phyloP scores from a whole-genome alignment of 495 filamentous ascomycete genomes.

The Podospora bellae-mahoneyi region DNA sequence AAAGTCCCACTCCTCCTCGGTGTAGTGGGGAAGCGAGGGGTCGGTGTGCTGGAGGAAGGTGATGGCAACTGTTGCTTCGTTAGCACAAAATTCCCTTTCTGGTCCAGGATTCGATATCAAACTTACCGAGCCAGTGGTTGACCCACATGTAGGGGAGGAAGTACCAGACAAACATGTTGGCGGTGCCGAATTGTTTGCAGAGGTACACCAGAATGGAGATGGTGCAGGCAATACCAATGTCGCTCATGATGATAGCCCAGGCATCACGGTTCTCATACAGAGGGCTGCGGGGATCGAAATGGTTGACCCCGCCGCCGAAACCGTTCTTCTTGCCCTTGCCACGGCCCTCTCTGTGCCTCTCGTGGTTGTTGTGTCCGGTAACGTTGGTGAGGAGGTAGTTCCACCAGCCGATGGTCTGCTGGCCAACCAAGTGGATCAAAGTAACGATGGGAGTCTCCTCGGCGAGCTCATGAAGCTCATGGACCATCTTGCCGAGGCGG shows the following conservation, averaged over 20 bases:
- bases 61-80: slow-evolving; percentile 58
- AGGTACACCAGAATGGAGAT: slow-evolving; percentile 53
- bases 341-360: slow-evolving; percentile 75
- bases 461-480: slow-evolving; percentile 80
- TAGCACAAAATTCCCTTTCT: slow-evolving; percentile 1
- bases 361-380: slow-evolving; percentile 91
- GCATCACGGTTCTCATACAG: slow-evolving; percentile 89
- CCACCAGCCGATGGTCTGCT: slow-evolving; percentile 90
- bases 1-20: slow-evolving; percentile 72
- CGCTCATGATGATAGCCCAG: slow-evolving; percentile 76
- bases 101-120: background rate
- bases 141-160: slow-evolving; percentile 94
- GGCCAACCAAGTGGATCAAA: slow-evolving; percentile 63
- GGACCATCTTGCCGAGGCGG: slow-evolving; percentile 62
- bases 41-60: slow-evolving; percentile 93
- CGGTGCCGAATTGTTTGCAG: slow-evolving; percentile 72
- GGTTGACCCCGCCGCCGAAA: slow-evolving; percentile 77
- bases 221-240: slow-evolving; percentile 68
- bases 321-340: slow-evolving; percentile 90
- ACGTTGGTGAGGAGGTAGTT: slow-evolving; percentile 84
- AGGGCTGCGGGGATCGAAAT: slow-evolving; percentile 84
- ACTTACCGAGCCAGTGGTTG: slow-evolving; percentile 91
- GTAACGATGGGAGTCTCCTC: slow-evolving; percentile 94
- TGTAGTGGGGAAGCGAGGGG: slow-evolving; percentile 80
- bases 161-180: slow-evolving; percentile 90